Percentiles rank a stretch among this genome's conserved stretches.
phyloP scores from a whole-genome alignment of 2,329 filamentous ascomycete species.

The Cryphonectria radicalis region DNA sequence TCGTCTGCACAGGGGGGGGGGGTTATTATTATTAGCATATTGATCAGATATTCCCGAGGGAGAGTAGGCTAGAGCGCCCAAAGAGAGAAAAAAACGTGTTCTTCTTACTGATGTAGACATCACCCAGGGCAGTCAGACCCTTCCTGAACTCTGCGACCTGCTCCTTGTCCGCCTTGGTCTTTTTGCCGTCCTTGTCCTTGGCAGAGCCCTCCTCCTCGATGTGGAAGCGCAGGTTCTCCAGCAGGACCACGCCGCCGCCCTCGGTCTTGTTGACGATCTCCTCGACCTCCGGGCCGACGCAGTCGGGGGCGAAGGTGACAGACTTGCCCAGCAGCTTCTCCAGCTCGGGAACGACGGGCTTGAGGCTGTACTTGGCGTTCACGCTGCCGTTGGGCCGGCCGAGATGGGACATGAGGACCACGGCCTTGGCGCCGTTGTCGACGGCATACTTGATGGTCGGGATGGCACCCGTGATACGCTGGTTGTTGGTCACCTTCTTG shows the following conservation, averaged over 20 bases:
- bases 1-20: constrained; percentile 66
- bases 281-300: constrained; percentile 88
- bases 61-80: background rate
- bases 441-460: constrained; percentile 95
- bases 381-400: constrained; percentile 89
- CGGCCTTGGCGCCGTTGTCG: constrained; percentile 87
- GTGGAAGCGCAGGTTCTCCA: constrained; percentile 99
- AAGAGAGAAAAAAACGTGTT: background rate
- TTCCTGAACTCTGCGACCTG: constrained; percentile 94
- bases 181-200: constrained; percentile 94
- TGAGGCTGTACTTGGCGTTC: constrained; percentile 92
- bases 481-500: constrained; percentile 96
- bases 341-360: constrained; percentile 88
- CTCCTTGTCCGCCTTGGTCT: constrained; percentile 95
- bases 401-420: constrained; percentile 97
- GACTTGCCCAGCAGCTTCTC: constrained; percentile 84
- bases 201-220: constrained; percentile 96
- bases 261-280: constrained; percentile 82
- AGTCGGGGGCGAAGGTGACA: constrained; percentile 89
- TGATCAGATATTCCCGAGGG: background rate
- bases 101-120: constrained; percentile 89
- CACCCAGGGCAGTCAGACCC: constrained; percentile 89
- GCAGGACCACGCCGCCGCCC: constrained; percentile 81
- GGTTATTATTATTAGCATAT: constrained; percentile 33
- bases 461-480: constrained; percentile 94